Percentiles rank a stretch among this genome's conserved stretches.
phyloP scores from a whole-genome alignment of 1,284 basidiomycete genomes.

The Ustilago esculenta region DNA sequence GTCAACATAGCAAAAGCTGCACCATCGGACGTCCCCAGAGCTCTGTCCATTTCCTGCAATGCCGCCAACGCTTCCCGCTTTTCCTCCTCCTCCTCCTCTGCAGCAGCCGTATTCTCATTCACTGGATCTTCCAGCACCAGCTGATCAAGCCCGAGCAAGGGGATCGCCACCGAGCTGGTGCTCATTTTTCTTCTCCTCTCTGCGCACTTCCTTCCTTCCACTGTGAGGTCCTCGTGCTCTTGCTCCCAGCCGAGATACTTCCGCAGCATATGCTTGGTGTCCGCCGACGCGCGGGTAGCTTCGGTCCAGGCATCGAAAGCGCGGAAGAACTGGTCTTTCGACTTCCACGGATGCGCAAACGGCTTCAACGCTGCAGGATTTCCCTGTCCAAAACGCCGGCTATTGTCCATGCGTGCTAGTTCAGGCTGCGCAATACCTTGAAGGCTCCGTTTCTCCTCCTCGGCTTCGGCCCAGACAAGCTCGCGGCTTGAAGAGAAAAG shows the following conservation, averaged over 20 bases:
- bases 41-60: background rate
- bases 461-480: slow-evolving; percentile 56
- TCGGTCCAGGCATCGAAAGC: slow-evolving; percentile 43
- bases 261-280: slow-evolving; percentile 32
- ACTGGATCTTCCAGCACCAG: slow-evolving; percentile 3
- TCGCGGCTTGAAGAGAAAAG: slow-evolving; percentile 30
- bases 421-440: slow-evolving; percentile 15
- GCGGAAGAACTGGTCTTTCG: slow-evolving; percentile 37
- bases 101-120: background rate
- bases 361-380: slow-evolving; percentile 35
- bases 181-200: slow-evolving; percentile 48
- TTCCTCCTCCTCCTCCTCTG: background rate
- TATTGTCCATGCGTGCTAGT: slow-evolving; percentile 15
- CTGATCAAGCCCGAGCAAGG: slow-evolving; percentile 15
- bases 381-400: slow-evolving; percentile 26
- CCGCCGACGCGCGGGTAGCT: slow-evolving; percentile 17
- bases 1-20: slow-evolving; percentile 15
- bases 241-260: slow-evolving; percentile 49
- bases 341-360: slow-evolving; percentile 48
- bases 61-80: background rate
- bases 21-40: background rate
- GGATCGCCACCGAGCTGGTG: slow-evolving; percentile 10
- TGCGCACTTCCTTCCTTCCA: slow-evolving; percentile 47
- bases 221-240: slow-evolving; percentile 45
- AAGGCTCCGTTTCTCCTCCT: slow-evolving; percentile 46